phyloP scores from a whole-genome alignment of 2,329 filamentous ascomycete species.

The Fusarium pilosicola region DNA sequence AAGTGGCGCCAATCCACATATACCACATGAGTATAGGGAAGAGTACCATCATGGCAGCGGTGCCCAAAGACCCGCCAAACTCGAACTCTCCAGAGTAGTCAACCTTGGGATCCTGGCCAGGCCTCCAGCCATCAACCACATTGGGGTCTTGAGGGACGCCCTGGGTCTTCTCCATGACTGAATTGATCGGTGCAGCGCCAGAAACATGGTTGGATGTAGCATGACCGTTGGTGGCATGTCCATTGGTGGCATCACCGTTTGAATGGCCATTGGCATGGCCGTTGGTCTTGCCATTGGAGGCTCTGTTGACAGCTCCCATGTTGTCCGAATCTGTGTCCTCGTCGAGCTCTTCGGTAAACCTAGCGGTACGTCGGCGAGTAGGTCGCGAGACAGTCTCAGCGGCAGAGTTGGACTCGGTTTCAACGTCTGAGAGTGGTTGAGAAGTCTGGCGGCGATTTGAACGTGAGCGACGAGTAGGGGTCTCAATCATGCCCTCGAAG shows the following conservation, averaged over 20 bases:
- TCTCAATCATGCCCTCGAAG: constrained; percentile 70
- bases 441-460: constrained; percentile 62
- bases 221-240: constrained; percentile 43
- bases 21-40: constrained; percentile 99
- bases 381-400: constrained; percentile 54
- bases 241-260: constrained; percentile 43
- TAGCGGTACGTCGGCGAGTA: constrained; percentile 58
- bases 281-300: constrained; percentile 39
- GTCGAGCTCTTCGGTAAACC: constrained; percentile 62
- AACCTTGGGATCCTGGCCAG: constrained; percentile 69
- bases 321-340: constrained; percentile 51
- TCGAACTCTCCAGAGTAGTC: constrained; percentile 76
- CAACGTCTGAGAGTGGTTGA: constrained; percentile 58
- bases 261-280: constrained; percentile 27
- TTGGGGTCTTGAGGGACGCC: constrained; percentile 33
- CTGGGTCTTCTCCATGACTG: constrained; percentile 31
- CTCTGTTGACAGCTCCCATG: constrained; percentile 45
- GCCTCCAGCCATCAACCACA: constrained; percentile 65
- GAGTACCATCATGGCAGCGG: constrained; percentile 84
- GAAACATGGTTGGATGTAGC: constrained; percentile 21
- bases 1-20: constrained; percentile 97
- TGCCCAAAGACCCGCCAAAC: constrained; percentile 88
- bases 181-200: constrained; percentile 18
- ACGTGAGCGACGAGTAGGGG: constrained; percentile 59
- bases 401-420: constrained; percentile 59